phyloP scores from a whole-genome alignment of 495 filamentous ascomycete genomes.

The Hypoxylon trugodes region DNA sequence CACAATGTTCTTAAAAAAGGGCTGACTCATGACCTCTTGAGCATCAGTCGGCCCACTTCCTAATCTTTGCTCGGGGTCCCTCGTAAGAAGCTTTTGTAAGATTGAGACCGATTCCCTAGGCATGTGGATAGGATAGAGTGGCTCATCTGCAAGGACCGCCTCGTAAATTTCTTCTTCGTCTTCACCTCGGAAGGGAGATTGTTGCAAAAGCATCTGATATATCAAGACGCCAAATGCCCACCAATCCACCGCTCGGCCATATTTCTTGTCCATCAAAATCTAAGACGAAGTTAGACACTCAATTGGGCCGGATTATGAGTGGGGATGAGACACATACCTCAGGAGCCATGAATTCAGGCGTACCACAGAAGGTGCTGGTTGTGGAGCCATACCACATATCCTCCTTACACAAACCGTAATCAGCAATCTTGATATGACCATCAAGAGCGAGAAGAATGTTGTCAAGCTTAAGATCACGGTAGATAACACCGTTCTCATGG shows the following conservation, averaged over 20 bases:
- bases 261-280: slow-evolving; percentile 99
- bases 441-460: slow-evolving; percentile 97
- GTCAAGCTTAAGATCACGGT: slow-evolving; percentile 98
- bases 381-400: slow-evolving; percentile 99
- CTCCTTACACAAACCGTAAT: slow-evolving; percentile 99
- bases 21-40: slow-evolving; percentile 98
- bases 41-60: slow-evolving; percentile 96
- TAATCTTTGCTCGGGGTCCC: slow-evolving; percentile 91
- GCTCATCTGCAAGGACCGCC: slow-evolving; percentile 96
- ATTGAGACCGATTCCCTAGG: slow-evolving; percentile 97
- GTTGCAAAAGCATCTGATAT: slow-evolving; percentile 99
- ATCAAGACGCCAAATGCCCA: slow-evolving; percentile 99
- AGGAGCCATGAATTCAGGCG: slow-evolving; percentile 98
- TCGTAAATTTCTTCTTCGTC: slow-evolving; percentile 99
- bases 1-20: slow-evolving; percentile 96
- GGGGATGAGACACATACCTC: slow-evolving; percentile 68
- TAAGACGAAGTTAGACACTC: slow-evolving; percentile 46
- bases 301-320: not conserved
- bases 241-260: slow-evolving; percentile 98
- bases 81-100: slow-evolving; percentile 94
- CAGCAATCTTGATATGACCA: slow-evolving; percentile 97
- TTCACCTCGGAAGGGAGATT: slow-evolving; percentile 98
- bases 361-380: slow-evolving; percentile 98
- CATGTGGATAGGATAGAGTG: slow-evolving; percentile 99
- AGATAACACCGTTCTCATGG: slow-evolving; percentile 99